Evolutionary conservation across 441 rosid species (phyloP).

Genomic region (Raphanus hybrid): DNA sequence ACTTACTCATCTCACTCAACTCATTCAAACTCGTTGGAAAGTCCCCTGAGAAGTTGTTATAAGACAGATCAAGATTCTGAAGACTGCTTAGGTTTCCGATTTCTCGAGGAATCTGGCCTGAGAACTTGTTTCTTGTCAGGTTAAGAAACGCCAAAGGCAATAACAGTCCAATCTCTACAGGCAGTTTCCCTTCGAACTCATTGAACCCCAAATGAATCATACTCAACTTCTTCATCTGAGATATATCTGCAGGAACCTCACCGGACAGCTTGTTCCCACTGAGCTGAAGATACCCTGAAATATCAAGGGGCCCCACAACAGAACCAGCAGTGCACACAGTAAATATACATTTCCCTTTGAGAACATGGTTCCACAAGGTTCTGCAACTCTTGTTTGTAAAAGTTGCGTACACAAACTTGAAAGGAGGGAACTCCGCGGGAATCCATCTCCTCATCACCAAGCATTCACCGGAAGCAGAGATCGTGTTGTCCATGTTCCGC

Average conservation of each 20-base stretch:
- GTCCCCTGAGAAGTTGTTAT: neutral
- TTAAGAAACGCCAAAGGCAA: no score
- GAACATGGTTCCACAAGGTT: neutral
- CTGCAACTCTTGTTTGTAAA: neutral
- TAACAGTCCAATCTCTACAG: no score
- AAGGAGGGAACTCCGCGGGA: neutral
- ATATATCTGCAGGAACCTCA: neutral
- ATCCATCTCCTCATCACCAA: slow-evolving; percentile 3
- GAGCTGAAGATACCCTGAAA: neutral
- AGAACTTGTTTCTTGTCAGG: no score
- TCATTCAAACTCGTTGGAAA: neutral
- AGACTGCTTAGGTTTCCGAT: neutral
- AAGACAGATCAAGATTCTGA: neutral
- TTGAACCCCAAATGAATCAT: neutral
- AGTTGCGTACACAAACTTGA: neutral
- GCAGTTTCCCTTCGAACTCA: no score
- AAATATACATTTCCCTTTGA: neutral
- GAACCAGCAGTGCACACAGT: neutral
- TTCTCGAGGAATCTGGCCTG: neutral
- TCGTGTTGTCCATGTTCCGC: neutral
- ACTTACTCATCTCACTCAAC: neutral
- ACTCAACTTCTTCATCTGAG: neutral
- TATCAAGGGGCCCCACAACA: neutral
- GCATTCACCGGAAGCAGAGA: neutral
- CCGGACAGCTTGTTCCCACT: neutral